These are phyloP conservation scores for Brettanomyces nanus DNA, from an alignment of 805 yeast species.

Conservation along the genomic window DNA sequence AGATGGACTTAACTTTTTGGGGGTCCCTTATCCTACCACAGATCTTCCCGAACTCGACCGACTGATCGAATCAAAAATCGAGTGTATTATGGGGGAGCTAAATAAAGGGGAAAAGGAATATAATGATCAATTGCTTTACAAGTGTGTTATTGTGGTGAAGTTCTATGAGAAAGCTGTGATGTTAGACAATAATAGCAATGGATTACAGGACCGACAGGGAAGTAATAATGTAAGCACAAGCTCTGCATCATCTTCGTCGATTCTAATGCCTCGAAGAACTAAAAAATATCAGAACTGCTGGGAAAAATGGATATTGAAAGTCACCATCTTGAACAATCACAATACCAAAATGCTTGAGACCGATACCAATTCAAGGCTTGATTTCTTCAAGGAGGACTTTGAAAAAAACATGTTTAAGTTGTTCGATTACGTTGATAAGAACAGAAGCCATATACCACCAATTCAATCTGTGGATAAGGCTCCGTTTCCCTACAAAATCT, in stretches of 20 bases:
- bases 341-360: conserved; percentile 2
- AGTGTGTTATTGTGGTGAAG: conserved; percentile 26
- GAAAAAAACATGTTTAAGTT: conserved; percentile 35
- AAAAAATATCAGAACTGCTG: conserved; percentile 44
- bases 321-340: conserved; percentile 31
- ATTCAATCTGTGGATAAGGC: conserved; percentile 55
- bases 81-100: conserved; percentile 22
- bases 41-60: conserved; percentile 41
- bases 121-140: conserved; percentile 13
- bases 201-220: neutral
- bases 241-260: conserved; percentile 9
- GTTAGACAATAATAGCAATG: conserved; percentile 25
- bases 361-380: conserved; percentile 6
- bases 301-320: conserved; percentile 63
- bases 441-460: conserved; percentile 67
- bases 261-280: conserved; percentile 11
- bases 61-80: conserved; percentile 29
- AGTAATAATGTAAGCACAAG: conserved; percentile 6
- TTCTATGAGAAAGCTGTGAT: conserved; percentile 18
- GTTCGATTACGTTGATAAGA: conserved; percentile 42
- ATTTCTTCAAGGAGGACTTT: conserved; percentile 30
- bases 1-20: conserved; percentile 42
- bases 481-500: conserved; percentile 53
- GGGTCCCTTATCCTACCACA: conserved; percentile 48
- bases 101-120: neutral